Evolutionary conservation across 139 green algal species (phyloP), one percentile per base, ranked within the genome.

Genomic region (Chlorella vulgaris): DNA sequence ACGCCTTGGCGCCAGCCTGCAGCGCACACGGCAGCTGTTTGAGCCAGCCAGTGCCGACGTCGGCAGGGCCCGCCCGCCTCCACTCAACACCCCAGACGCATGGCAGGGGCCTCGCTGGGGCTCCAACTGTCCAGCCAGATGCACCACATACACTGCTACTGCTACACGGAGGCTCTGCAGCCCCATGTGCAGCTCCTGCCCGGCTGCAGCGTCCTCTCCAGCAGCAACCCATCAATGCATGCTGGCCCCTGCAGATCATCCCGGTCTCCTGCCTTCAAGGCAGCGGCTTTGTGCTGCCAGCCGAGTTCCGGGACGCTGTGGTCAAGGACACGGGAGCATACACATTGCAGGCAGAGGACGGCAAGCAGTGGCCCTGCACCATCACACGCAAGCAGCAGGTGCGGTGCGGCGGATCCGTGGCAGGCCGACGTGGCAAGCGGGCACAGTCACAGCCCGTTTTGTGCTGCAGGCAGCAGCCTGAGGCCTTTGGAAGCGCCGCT

Each of bases 381-480:
- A 75, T 75, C 68, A 75, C 42, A 15, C 68, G 68, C 68, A 75
- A 75, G n/a, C 35, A 35, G n/a, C 40, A 55, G 68, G 68, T 75
- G 68, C 8, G 66, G 18, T 26, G 19, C 7, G 65, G 10, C 35
- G 2, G 15, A 10, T 15, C 10, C 13, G 47, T 15, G 47, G 10
- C 47, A 10, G 47, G 13, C 15, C 47, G 15, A 58, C 47, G 15
- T n/a, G n/a, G n/a, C n/a, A n/a, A n/a, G n/a, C n/a, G n/a, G n/a
- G n/a, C n/a, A n/a, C n/a, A n/a, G n/a, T n/a, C n/a, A n/a, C n/a
- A n/a, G n/a, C n/a, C n/a, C n/a, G n/a, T n/a, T n/a, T n/a, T n/a
- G n/a, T n/a, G n/a, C n/a, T n/a, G n/a, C n/a, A n/a, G n/a, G n/a
- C n/a, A n/a, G n/a, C n/a, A n/a, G n/a, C n/a, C n/a, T n/a, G n/a